Base-by-base conservation (phyloP, 225 moss, liverwort and hornwort genomes). In the Straminergon stramineum region DNA sequence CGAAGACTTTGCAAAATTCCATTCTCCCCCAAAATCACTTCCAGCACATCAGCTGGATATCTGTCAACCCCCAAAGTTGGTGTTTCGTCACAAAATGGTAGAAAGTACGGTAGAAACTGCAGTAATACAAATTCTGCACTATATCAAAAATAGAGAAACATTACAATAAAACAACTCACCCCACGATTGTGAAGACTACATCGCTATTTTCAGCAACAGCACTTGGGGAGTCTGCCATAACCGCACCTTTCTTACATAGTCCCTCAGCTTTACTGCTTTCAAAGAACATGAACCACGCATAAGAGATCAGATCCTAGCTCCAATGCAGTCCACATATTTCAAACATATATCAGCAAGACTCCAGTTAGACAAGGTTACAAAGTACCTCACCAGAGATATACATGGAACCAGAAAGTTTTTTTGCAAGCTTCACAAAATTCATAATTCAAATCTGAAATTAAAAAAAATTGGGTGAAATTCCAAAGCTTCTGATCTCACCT, bases 111-210 rank as follows among this genome's bases (percentile, higher is more conserved):
- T 48, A 74, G 15, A 18, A 83, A 64, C 57, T 66, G 35, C 13
- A 77, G 65, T 35, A 23, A 74, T n/a, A 63, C 9, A 82, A 82
- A 63, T 55, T 53, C 51, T 56, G 81, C 61, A 75, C 57, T 32
- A 24, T 73, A 92, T 71, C 64, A 81, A 83, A 19, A 75, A 37
- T 45, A 81, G 45, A 87, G 32, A 85, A 85, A 70, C 28, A 78
- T 39, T n/a, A 32, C 20, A 81, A 75, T 31, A 16, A 80, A 79
- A 93, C 45, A 62, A 88, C 88, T 91, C 91, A 96, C 98, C 97
- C 98, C 57, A 97, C 98, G 86, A 97, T 96, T 56, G 97, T 97
- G 89, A 99, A 97, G 73, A 99, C 95, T 32, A 99, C 90, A 88
- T 99, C 96, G 85, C 97, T 96, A 58, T 94, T 94, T 88, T 93